phyloP scores from a whole-genome alignment of 768 basidiomycete species.

The Rhizopogon sp. region DNA sequence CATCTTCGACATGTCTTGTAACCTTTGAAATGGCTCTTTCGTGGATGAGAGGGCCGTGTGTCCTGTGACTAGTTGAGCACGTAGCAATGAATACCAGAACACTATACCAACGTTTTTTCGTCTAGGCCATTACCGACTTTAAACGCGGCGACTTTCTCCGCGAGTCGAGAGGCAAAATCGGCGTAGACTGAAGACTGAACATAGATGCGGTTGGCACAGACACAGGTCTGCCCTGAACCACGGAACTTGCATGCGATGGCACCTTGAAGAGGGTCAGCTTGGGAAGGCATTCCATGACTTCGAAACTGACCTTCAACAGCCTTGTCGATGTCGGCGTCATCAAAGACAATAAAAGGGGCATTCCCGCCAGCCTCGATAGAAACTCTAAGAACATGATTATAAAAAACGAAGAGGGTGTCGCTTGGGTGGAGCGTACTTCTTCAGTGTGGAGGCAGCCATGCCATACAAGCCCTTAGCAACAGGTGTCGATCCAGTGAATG shows the following conservation, averaged over 20 bases:
- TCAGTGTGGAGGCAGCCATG: slow-evolving; percentile 71
- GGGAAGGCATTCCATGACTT: background rate
- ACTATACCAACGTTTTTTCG: slow-evolving; percentile 53
- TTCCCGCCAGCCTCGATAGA: slow-evolving; percentile 93
- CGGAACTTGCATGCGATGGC: slow-evolving; percentile 81
- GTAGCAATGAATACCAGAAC: background rate
- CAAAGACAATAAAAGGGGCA: slow-evolving; percentile 94
- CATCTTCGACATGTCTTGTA: slow-evolving; percentile 80
- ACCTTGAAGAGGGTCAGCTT: slow-evolving; percentile 33
- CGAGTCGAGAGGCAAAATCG: slow-evolving; percentile 84
- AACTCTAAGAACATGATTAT: slow-evolving; percentile 28
- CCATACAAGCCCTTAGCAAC: slow-evolving; percentile 75
- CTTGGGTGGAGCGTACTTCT: slow-evolving; percentile 52
- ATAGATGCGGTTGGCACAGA: slow-evolving; percentile 89
- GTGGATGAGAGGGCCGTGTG: slow-evolving; percentile 95
- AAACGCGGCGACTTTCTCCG: slow-evolving; percentile 77
- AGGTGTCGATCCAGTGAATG: slow-evolving; percentile 85
- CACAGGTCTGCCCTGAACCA: slow-evolving; percentile 74
- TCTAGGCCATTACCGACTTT: slow-evolving; percentile 89
- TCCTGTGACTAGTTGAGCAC: slow-evolving; percentile 40
- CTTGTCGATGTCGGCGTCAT: slow-evolving; percentile 89
- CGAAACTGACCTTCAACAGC: slow-evolving; percentile 71
- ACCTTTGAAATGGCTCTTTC: slow-evolving; percentile 82
- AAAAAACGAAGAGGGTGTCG: background rate
- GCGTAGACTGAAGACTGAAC: slow-evolving; percentile 91